Evolutionary conservation across 2,329 filamentous ascomycete genomes (phyloP), one percentile per base, ranked within the genome.

Genomic region (Colletotrichum sidae): DNA sequence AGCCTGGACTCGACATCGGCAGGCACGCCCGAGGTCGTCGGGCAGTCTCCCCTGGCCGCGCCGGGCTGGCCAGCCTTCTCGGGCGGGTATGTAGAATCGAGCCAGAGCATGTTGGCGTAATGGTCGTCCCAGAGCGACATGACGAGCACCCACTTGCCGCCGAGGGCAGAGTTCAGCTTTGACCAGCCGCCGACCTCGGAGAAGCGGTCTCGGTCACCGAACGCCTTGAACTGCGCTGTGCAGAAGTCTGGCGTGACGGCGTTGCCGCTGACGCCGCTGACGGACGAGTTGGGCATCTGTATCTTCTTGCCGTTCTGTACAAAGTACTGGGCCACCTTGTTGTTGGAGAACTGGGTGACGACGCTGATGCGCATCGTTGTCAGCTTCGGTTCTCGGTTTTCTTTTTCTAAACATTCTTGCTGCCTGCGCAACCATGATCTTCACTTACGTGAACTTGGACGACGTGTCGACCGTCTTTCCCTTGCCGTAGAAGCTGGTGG

Each of bases 81-180:
- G 13, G 66, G 68, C 35, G 88, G 88, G 79, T 84, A 89, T 72
- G 78, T 82, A 67, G 83, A 84, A 79, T 92, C 89, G 69, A 92
- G 84, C 90, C 89, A 92, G 70, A 89, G 83, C 88, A 92, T 91
- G 78, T 88, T 83, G 71, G 84, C 79, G 59, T 83, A 77, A 75
- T 90, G 84, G 68, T 82, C 80, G 65, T 80, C 76, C 83, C 84
- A 86, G 65, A 89, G 78, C 33, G 81, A 84, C 81, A 91, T 83
- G 69, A 90, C 88, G 12, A 91, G 81, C 42, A 90, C 88, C 86
- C 90, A 88, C 41, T 87, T 88, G 38, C 81, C 70, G 6, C 75
- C 73, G 45, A 91, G 77, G 33, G 86, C 88, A 1, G 78, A 73
- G 67, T 83, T 81, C 83, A 91, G 87, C 46, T 76, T 77, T 6